A percentile compares a stretch with the other conserved stretches of the same genome.
Conservation (phyloP, 257 asterid genomes). For the Solanum neorickii region DNA sequence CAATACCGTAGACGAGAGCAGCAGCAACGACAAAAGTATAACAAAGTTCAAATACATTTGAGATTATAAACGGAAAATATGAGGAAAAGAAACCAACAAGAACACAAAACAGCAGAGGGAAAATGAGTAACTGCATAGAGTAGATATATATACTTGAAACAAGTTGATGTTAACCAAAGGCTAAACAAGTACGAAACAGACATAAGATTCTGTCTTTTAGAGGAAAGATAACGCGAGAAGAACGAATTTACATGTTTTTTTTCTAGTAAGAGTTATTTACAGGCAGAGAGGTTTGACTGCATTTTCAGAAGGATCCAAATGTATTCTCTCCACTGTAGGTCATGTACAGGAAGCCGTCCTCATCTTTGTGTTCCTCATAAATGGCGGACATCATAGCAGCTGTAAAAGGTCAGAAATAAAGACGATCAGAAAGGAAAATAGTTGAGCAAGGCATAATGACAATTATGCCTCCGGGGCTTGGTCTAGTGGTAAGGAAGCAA, state of each 20-base stretch:
- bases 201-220: background rate
- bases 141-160: background rate
- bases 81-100: background rate
- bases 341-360: constrained; percentile 5
- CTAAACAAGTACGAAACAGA: background rate
- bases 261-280: background rate
- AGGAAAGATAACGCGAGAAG: background rate
- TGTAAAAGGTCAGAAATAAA: background rate
- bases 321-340: constrained; percentile 7
- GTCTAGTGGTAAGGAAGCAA: background rate
- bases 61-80: background rate
- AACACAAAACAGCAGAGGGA: background rate
- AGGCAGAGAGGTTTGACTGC: background rate
- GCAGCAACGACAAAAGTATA: background rate
- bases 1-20: background rate
- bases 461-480: background rate
- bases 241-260: background rate
- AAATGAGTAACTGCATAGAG: background rate
- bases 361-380: constrained; percentile 6
- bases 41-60: background rate
- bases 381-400: constrained; percentile 8
- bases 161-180: background rate
- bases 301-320: background rate
- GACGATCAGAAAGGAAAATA: background rate
- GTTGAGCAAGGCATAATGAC: background rate